Conservation (phyloP, 2,329 filamentous ascomycete species). For the Hypoxylon sp. region DNA sequence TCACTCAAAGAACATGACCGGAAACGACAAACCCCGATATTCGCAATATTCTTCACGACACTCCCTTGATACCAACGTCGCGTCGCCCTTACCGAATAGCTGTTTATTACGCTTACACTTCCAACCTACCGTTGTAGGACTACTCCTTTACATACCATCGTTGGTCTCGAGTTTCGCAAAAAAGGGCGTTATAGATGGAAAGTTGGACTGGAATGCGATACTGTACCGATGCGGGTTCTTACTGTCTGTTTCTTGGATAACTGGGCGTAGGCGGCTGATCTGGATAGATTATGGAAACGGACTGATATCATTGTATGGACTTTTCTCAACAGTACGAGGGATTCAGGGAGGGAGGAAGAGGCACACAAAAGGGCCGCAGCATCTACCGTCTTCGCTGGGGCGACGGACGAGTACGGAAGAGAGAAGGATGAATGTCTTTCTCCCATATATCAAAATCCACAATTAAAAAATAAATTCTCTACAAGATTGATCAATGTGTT, state of each 20-base stretch:
- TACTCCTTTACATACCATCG: slow-evolving; percentile 33
- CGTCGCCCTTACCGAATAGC: slow-evolving; percentile 7
- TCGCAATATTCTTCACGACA: slow-evolving; percentile 25
- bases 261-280: slow-evolving; percentile 29
- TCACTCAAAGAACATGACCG: slow-evolving; percentile 57
- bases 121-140: slow-evolving; percentile 22
- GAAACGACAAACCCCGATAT: slow-evolving; percentile 1
- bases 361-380: slow-evolving; percentile 2
- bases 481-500: slow-evolving; percentile 1
- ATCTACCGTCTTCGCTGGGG: slow-evolving; percentile 34
- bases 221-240: slow-evolving; percentile 30
- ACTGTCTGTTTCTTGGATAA: slow-evolving; percentile 35
- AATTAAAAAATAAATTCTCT: slow-evolving; percentile 28
- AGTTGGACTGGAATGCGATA: slow-evolving; percentile 22
- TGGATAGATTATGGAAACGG: slow-evolving; percentile 38
- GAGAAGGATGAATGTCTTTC: slow-evolving; percentile 8
- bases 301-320: slow-evolving; percentile 36
- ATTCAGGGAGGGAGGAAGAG: slow-evolving; percentile 16
- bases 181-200: slow-evolving; percentile 36
- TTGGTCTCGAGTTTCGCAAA: slow-evolving; percentile 31
- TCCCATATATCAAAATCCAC: slow-evolving; percentile 17
- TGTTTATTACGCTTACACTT: slow-evolving; percentile 19
- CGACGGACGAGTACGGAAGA: slow-evolving; percentile 22
- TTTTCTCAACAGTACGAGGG: slow-evolving; percentile 12
- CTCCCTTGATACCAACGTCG: slow-evolving; percentile 19